Percentiles rank a stretch among this genome's conserved stretches.
Evolutionary conservation across 2,329 filamentous ascomycete species (phyloP).

Genomic region (Lachnellula occidentalis): DNA sequence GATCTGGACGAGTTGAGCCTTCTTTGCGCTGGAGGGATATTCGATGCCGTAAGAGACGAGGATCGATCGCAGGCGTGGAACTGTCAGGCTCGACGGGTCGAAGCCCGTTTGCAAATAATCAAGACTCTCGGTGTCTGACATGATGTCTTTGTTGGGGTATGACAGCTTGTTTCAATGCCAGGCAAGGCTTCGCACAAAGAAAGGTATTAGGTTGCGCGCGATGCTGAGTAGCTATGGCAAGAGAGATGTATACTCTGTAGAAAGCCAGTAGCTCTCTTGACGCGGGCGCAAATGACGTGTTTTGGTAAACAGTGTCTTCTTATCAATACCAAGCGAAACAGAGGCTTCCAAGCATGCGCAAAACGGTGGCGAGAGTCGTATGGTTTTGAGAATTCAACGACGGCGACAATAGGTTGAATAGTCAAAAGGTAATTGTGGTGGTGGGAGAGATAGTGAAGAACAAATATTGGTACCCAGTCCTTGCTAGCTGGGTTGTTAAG

Average conservation of each 20-base stretch:
- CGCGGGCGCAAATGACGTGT: slow-evolving; percentile 2
- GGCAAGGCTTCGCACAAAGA: not conserved
- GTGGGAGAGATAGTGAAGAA: not conserved
- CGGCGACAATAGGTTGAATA: not conserved
- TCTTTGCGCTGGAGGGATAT: slow-evolving; percentile 88
- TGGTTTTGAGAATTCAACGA: not conserved
- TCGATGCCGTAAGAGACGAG: slow-evolving; percentile 81
- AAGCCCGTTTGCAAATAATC: slow-evolving; percentile 86
- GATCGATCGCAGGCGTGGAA: slow-evolving; percentile 84
- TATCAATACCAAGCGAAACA: not conserved
- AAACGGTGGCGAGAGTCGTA: slow-evolving; percentile 1
- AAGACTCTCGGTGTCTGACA: slow-evolving; percentile 60
- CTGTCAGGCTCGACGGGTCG: slow-evolving; percentile 75
- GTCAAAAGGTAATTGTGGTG: not conserved
- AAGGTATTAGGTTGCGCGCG: not conserved
- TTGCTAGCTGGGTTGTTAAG: not conserved
- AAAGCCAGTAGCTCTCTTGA: not conserved
- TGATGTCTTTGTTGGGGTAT: slow-evolving; percentile 27
- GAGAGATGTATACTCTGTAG: not conserved
- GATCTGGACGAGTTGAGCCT: slow-evolving; percentile 77
- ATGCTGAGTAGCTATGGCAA: not conserved
- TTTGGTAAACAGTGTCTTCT: not conserved
- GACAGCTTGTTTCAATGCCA: not conserved
- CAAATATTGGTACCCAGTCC: not conserved
- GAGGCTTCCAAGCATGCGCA: not conserved